Evolutionary conservation across 1,139 yeast genomes (phyloP).

Genomic region (Saccharomyces hybrid): DNA sequence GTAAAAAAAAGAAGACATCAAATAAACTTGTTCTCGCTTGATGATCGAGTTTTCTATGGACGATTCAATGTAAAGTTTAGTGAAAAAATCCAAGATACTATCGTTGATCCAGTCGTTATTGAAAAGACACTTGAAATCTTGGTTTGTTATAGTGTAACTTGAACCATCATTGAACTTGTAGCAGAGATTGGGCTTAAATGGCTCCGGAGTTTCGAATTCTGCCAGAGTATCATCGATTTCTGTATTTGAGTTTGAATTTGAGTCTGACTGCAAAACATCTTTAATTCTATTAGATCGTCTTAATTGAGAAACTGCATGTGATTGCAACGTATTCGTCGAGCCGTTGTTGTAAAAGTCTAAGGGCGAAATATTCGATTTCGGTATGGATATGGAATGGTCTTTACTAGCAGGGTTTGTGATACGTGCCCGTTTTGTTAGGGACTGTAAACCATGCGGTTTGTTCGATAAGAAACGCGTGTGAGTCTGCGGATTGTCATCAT

Average conservation of each 20-base stretch:
- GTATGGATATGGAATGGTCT: background rate
- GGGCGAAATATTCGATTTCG: background rate
- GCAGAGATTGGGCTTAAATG: slow-evolving; percentile 48
- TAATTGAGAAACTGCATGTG: slow-evolving; percentile 6
- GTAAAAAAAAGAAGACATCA: slow-evolving; percentile 81
- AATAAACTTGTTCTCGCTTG: slow-evolving; percentile 39
- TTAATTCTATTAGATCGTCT: slow-evolving; percentile 7
- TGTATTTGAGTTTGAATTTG: background rate
- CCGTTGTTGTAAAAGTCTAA: background rate
- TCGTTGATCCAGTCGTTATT: slow-evolving; percentile 74
- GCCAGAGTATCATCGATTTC: slow-evolving; percentile 49
- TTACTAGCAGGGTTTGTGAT: background rate
- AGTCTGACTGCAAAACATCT: background rate
- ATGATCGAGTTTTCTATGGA: slow-evolving; percentile 25
- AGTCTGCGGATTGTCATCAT: background rate
- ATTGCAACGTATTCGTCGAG: background rate
- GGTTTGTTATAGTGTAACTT: slow-evolving; percentile 44
- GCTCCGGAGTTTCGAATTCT: slow-evolving; percentile 46
- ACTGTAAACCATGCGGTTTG: background rate
- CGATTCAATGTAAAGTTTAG: slow-evolving; percentile 47
- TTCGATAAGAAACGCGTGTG: background rate
- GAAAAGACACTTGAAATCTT: slow-evolving; percentile 62
- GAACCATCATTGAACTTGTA: slow-evolving; percentile 44
- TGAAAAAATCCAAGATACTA: slow-evolving; percentile 62
- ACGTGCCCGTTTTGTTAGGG: background rate